These are phyloP conservation scores for Exophiala oligosperma DNA, from an alignment of 2,329 filamentous ascomycete species.

Conservation along the genomic window DNA sequence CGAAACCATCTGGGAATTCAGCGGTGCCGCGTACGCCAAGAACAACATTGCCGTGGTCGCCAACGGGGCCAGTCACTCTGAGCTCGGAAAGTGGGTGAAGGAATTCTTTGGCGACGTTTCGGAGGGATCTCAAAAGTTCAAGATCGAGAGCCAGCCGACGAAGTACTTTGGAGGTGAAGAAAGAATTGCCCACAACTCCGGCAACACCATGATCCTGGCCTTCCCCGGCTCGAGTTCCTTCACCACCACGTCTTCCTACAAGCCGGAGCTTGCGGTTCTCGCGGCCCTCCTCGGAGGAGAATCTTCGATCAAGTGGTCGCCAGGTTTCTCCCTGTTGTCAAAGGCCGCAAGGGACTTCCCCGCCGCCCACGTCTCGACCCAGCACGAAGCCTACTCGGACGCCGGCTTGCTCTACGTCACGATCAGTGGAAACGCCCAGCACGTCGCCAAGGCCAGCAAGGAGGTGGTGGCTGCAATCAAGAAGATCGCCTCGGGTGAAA, in stretches of 20 bases:
- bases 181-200: slow-evolving; percentile 72
- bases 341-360: slow-evolving; percentile 70
- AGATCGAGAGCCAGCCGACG: slow-evolving; percentile 62
- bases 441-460: slow-evolving; percentile 72
- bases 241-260: slow-evolving; percentile 68
- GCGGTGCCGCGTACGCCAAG: slow-evolving; percentile 79
- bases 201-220: slow-evolving; percentile 83
- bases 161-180: slow-evolving; percentile 97
- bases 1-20: slow-evolving; percentile 72
- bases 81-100: slow-evolving; percentile 84
- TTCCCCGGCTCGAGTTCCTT: slow-evolving; percentile 87
- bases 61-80: slow-evolving; percentile 75
- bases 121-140: slow-evolving; percentile 49
- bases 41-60: slow-evolving; percentile 88
- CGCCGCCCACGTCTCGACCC: slow-evolving; percentile 68
- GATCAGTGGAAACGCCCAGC: slow-evolving; percentile 71
- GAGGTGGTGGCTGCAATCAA: slow-evolving; percentile 80
- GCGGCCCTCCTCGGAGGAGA: slow-evolving; percentile 86
- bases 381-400: slow-evolving; percentile 87
- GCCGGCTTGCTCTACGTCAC: slow-evolving; percentile 85
- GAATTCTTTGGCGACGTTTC: slow-evolving; percentile 81
- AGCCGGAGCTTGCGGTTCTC: slow-evolving; percentile 86
- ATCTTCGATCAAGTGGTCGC: slow-evolving; percentile 91
- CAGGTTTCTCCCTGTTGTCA: slow-evolving; percentile 86
- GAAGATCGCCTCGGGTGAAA: slow-evolving; percentile 71